These are phyloP conservation scores for Verticillium dahliae DNA, from an alignment of 2,329 filamentous ascomycete genomes.

Conservation along the genomic window DNA sequence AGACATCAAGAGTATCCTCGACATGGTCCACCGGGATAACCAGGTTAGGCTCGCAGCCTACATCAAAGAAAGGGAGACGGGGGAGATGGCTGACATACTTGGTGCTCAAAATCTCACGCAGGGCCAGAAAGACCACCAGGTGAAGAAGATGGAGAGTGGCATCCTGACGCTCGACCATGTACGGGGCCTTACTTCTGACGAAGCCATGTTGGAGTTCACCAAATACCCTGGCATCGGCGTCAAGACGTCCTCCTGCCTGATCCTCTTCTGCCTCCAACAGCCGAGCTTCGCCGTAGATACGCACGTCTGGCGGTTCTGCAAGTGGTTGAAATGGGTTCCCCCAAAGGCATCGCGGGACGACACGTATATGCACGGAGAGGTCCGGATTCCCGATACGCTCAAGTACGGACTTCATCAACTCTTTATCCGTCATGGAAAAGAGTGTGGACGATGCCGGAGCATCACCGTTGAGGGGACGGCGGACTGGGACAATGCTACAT, in stretches of 20 bases:
- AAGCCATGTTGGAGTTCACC: slow-evolving; percentile 44
- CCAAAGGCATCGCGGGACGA: slow-evolving; percentile 34
- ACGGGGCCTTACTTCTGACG: slow-evolving; percentile 33
- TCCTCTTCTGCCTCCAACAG: slow-evolving; percentile 47
- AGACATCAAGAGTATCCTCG: slow-evolving; percentile 66
- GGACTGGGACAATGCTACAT: slow-evolving; percentile 51
- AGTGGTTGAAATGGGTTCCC: slow-evolving; percentile 52
- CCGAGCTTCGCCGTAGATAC: slow-evolving; percentile 53
- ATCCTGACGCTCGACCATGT: slow-evolving; percentile 52
- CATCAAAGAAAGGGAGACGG: slow-evolving; percentile 30
- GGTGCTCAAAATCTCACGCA: slow-evolving; percentile 30
- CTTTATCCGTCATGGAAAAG: slow-evolving; percentile 46
- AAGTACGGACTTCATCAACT: slow-evolving; percentile 51
- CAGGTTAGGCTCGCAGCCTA: slow-evolving; percentile 37
- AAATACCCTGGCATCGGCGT: slow-evolving; percentile 47
- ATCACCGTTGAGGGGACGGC: slow-evolving; percentile 51
- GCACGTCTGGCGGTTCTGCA: slow-evolving; percentile 45
- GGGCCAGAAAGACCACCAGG: slow-evolving; percentile 48
- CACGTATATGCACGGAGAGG: slow-evolving; percentile 46
- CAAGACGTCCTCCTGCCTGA: slow-evolving; percentile 50
- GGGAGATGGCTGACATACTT: slow-evolving; percentile 34
- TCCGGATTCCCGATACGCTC: slow-evolving; percentile 41
- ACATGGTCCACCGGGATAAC: slow-evolving; percentile 66
- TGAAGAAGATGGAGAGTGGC: slow-evolving; percentile 48
- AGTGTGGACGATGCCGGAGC: slow-evolving; percentile 38